Conservation (phyloP, 345 rosid species). For the Durio zibethinus region DNA sequence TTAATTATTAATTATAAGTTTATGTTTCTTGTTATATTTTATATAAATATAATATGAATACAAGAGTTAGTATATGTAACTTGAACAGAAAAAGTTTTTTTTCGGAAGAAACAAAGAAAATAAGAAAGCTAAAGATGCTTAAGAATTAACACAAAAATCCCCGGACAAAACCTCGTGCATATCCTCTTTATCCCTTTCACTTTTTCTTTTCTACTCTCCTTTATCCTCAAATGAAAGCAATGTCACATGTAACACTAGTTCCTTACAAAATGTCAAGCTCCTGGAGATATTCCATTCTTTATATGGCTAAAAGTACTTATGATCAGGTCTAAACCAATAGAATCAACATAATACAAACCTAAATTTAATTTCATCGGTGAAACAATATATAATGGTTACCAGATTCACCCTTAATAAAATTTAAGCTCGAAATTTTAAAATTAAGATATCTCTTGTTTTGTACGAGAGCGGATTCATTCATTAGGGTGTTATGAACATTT, state of each 20-base stretch:
- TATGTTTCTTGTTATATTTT: too few relatives aligned
- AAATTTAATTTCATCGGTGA: background rate
- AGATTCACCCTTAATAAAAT: too few relatives aligned
- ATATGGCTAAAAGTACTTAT: background rate
- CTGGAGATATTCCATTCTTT: background rate
- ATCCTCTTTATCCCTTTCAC: background rate
- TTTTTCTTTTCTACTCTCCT: slow-evolving; percentile 14
- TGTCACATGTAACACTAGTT: background rate
- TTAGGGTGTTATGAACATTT: too few relatives aligned
- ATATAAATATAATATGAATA: too few relatives aligned
- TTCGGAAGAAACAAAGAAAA: background rate
- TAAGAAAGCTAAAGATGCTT: background rate
- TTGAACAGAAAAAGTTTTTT: too few relatives aligned
- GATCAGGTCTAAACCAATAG: background rate
- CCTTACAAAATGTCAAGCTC: background rate
- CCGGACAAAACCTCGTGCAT: slow-evolving; percentile 13
- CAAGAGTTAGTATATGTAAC: too few relatives aligned
- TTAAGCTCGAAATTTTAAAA: background rate
- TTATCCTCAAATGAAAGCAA: background rate
- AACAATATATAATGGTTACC: too few relatives aligned
- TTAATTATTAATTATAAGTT: too few relatives aligned
- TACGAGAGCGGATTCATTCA: too few relatives aligned
- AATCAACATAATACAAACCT: background rate
- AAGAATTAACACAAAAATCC: background rate
- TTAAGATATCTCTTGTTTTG: too few relatives aligned